Evolutionary conservation across 2,329 filamentous ascomycete genomes (phyloP), one percentile per base, ranked within the genome.

Genomic region (Ramularia endophylla): DNA sequence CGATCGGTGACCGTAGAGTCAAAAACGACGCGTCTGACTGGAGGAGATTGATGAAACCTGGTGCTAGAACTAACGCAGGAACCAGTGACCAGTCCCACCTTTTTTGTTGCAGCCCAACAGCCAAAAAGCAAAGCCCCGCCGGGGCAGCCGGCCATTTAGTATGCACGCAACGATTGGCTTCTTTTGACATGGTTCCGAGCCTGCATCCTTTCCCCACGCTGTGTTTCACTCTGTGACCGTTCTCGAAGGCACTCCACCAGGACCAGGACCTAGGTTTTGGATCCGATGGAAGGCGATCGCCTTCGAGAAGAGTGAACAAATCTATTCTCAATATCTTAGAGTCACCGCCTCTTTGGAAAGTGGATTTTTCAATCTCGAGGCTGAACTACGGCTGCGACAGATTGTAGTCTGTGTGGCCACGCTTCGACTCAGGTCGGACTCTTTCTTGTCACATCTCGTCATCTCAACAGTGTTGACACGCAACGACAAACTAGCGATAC

Each of bases 191-290:
- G 6, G 29, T 32, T n/a, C 16, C 29, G 29, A n/a, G n/a, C 22
- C 13, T 38, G 27, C 17, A 22, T 28, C 22, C 11, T 25, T 41
- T 43, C 43, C 43, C 47, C 50, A 45, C 41, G 46, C 39, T 38
- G 41, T 22, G 43, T 55, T 52, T 56, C 52, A 52, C 40, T 36
- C 38, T 46, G 27, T 32, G 40, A 49, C 46, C 17, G 8, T 34
- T 17, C 31, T 34, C 31, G 31, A 34, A 34, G 16, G 19, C 31
- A 16, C 31, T 18, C 31, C 31, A 12, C 17, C 17, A 12, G 31
- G 17, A 13, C 31, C 31, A 19, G 12, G 13, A 17, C 31, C 31
- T 17, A 34, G 31, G 31, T 19, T 13, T 19, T 34, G 31, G 31
- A 19, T 17, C 16, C 15, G 31, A 19, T 19, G 31, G 31, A 25